These are phyloP conservation scores for Rhizopogon salebrosus DNA, from an alignment of 768 basidiomycete genomes.

Conservation along the genomic window DNA sequence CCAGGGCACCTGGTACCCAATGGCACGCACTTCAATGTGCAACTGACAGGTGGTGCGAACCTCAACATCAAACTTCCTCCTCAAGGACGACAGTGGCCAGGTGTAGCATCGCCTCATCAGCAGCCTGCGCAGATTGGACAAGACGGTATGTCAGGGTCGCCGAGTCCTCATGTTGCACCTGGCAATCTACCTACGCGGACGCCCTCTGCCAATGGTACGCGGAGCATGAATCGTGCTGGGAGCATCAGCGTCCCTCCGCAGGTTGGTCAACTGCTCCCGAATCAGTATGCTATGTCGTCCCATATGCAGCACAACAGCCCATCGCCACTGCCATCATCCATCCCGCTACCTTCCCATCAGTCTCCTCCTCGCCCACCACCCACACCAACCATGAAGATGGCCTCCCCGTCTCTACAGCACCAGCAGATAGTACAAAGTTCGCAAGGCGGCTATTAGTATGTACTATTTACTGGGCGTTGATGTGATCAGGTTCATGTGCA, in stretches of 20 bases:
- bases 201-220: constrained; percentile 56
- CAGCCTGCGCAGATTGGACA: constrained; percentile 16
- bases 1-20: constrained; percentile 25
- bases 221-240: constrained; percentile 32
- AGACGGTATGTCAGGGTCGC: constrained; percentile 21
- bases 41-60: constrained; percentile 17
- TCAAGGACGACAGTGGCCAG: constrained; percentile 35
- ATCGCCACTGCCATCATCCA: constrained; percentile 39
- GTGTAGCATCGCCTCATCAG: constrained; percentile 19
- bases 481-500: constrained; percentile 12
- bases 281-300: constrained; percentile 46
- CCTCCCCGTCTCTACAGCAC: constrained; percentile 52
- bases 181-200: constrained; percentile 37
- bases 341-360: constrained; percentile 33
- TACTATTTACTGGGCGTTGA: constrained; percentile 8
- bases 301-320: constrained; percentile 42
- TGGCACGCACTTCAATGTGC: constrained; percentile 26
- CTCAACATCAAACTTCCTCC: constrained; percentile 33
- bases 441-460: constrained; percentile 46
- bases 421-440: constrained; percentile 48
- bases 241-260: constrained; percentile 10
- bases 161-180: constrained; percentile 37
- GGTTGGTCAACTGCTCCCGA: constrained; percentile 27
- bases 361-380: constrained; percentile 47
- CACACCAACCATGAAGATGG: constrained; percentile 47